Base-by-base conservation (phyloP, 495 filamentous ascomycete genomes). In the Bacidia rubella region DNA sequence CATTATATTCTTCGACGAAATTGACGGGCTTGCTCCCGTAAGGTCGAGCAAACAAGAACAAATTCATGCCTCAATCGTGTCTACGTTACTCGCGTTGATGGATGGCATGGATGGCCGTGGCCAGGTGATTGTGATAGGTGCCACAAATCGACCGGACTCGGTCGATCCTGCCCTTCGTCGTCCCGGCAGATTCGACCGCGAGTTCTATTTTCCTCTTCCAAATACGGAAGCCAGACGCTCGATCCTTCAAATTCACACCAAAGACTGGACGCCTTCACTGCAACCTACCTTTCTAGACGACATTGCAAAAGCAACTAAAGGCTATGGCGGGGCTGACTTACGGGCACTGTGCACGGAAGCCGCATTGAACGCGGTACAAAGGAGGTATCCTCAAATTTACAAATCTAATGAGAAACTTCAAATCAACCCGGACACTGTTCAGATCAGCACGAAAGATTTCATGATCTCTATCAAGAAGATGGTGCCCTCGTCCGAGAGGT, bases 1-100 rank as follows among this genome's bases (percentile, higher is more conserved):
- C 63, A 98, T 98, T 66, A 98, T 98, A 62, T 98, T 98, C 71
- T 98, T 98, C 58, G 92, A 98, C 66, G 92, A 98, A 64, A 98
- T 98, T 55, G 92, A 98, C 69, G 92, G 80, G 26, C 76, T 98
- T 54, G 92, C 92, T 1, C 92, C 92, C 44, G 90, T 96, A 10
- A 79, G 92, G 52, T 97, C 93, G 12, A 93, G 88, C 64, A 97
- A 96, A 57, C 88, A 95, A 66, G 93, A 98, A 57, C 92, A 98
- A 68, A 97, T 95, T 49, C 92, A 98, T 70, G 87, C 93, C 12
- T 96, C 90, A 15, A 97, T 98, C 52, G 92, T 98, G 43, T 93
- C 93, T 1, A 98, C 92, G 1, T 66, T 98, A 26, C 70, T 98
- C 51, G 93, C 92, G 11, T 69, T 98, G 58, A 98, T 98, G 92